Evolutionary conservation across 371 early-diverging fungal species (phyloP), one percentile per base, ranked within the genome.

Genomic region (Rhizopus microsporus): DNA sequence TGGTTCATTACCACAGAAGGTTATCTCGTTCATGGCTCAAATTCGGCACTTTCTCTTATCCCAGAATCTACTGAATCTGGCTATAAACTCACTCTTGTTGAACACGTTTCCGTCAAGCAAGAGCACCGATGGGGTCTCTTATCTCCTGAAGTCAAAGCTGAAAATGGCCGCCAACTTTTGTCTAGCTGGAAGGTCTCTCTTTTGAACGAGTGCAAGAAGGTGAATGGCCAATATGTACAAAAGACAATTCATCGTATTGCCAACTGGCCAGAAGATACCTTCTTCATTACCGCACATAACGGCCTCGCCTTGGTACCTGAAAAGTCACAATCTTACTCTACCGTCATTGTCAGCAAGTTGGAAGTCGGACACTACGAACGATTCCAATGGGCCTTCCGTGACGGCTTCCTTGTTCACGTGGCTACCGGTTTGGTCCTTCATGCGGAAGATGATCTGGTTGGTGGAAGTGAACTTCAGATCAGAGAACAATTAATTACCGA

Each of bases 401-500:
- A 71, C 58, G 79, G 81, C 34, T 77, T 67, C 49, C 63, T 83
- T 9, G 72, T 78, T 6, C 81, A 83, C 61, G 69, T 68, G n/a
- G 62, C 69, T 29, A 75, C 80, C 39, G 75, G 70, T 33, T 59
- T 71, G 29, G 72, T 74, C 1, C 52, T 72, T 30, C 74, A 77
- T 60, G 67, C 69, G 15, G 48, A 63, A 67, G 70, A 72, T 56
- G 51, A 61, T 40, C 53, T 73, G 49, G 51, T 65, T 13, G 51
- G 71, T 46, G 74, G 71, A n/a, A 60, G 62, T 31, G 63, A 59
- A n/a, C 61, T 77, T 43, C 63, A 67, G 43, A 60, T 77, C 13
- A 63, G 71, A 8, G 62, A 60, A 29, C 54, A 67, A 32, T 35
- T 67, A 7, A 29, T 54, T 7, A n/a, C 37, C 13, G 51, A 55